Conservation (phyloP, 2,329 filamentous ascomycete genomes). For the Berkeleyomyces basicola region DNA sequence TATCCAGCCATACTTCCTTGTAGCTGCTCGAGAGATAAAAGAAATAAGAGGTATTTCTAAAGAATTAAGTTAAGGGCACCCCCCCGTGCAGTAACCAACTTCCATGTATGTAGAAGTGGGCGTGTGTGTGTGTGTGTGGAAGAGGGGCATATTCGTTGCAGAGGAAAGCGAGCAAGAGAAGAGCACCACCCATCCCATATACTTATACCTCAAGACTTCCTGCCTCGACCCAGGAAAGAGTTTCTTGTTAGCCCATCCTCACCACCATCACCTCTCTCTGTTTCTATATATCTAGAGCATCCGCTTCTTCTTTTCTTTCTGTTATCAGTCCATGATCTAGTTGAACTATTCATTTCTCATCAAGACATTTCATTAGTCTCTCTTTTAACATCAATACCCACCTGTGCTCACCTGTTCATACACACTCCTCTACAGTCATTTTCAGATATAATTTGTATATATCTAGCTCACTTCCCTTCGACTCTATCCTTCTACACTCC, state of each 20-base stretch:
- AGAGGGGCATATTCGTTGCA: too few species aligned
- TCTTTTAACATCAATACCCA: not conserved
- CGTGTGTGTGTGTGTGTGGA: too few species aligned
- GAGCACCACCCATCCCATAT: not conserved
- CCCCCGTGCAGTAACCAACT: too few species aligned
- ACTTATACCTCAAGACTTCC: conserved; percentile 2
- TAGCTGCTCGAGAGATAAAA: too few species aligned
- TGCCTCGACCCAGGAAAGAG: not conserved
- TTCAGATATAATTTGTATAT: not conserved
- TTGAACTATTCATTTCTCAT: not conserved
- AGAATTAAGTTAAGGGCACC: too few species aligned
- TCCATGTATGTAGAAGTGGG: too few species aligned
- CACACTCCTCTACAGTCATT: not conserved
- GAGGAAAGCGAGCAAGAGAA: not conserved
- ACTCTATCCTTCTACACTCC: too few species aligned
- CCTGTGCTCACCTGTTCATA: not conserved
- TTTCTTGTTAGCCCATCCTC: not conserved
- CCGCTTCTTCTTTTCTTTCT: not conserved
- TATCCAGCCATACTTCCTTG: too few species aligned
- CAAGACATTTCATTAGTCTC: not conserved
- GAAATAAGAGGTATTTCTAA: too few species aligned
- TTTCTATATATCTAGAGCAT: conserved; percentile 5
- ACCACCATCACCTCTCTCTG: not conserved
- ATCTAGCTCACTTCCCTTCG: not conserved
- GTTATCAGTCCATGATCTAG: not conserved